Conservation (phyloP, 371 early-diverging fungal genomes). For the Apophysomyces sp. region DNA sequence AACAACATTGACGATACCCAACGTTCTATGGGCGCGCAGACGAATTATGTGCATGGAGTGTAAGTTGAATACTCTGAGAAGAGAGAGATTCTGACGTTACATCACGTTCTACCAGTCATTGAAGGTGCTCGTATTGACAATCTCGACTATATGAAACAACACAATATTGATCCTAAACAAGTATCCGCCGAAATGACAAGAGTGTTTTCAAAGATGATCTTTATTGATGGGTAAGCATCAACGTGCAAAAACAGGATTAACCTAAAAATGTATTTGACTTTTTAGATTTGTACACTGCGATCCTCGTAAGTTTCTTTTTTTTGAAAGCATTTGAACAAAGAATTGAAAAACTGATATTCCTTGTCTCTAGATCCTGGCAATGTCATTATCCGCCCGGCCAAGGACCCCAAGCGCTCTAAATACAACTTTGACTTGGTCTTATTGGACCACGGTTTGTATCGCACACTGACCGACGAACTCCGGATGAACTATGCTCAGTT, state of each 20-base stretch:
- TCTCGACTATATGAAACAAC: constrained; percentile 58
- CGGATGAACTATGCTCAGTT: constrained; percentile 84
- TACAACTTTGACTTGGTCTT: constrained; percentile 87
- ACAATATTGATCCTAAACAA: constrained; percentile 68
- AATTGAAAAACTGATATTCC: neutral
- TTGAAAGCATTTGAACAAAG: too few species aligned
- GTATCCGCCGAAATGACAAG: constrained; percentile 76
- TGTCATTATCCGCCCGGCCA: constrained; percentile 63
- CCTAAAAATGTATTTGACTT: too few species aligned
- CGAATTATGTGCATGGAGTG: constrained; percentile 80
- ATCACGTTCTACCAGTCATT: constrained; percentile 41
- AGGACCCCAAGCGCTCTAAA: constrained; percentile 38
- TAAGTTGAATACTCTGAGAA: constrained; percentile 26
- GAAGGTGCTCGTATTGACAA: constrained; percentile 81
- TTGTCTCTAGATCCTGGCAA: constrained; percentile 65
- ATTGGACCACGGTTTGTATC: constrained; percentile 94
- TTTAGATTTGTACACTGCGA: constrained; percentile 74
- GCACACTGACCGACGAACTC: constrained; percentile 66
- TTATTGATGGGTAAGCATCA: constrained; percentile 74
- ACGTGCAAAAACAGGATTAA: too few species aligned
- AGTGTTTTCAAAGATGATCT: constrained; percentile 92
- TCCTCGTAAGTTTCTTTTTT: constrained; percentile 54
- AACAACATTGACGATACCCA: constrained; percentile 60
- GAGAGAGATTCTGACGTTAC: neutral
- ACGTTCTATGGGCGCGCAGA: constrained; percentile 62